phyloP scores from a whole-genome alignment of 2,329 filamentous ascomycete genomes.

The Pseudocercospora fijiensis region DNA sequence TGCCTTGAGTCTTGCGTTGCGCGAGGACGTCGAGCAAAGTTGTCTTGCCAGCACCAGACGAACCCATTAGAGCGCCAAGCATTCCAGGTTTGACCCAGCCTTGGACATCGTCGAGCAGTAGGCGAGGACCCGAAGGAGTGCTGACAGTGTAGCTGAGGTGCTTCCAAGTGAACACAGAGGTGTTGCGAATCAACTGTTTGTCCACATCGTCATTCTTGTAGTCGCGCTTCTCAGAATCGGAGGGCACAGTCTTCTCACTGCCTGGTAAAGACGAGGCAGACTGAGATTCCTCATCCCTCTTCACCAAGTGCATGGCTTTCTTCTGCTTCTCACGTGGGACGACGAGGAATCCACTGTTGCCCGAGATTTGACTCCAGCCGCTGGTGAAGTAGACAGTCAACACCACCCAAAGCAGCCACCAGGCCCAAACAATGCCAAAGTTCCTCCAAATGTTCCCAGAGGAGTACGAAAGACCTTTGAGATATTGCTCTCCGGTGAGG shows the following conservation, averaged over 20 bases:
- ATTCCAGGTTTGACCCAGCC: conserved; percentile 76
- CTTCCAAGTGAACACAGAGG: conserved; percentile 78
- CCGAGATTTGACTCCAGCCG: conserved; percentile 53
- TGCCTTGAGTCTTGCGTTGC: conserved; percentile 48
- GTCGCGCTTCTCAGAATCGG: conserved; percentile 10
- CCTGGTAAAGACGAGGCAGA: neutral
- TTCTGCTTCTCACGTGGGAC: conserved; percentile 62
- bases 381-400: conserved; percentile 60
- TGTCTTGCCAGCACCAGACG: conserved; percentile 59
- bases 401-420: conserved; percentile 60
- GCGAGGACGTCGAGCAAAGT: conserved; percentile 44
- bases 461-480: conserved; percentile 53
- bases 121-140: conserved; percentile 45
- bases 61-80: conserved; percentile 77
- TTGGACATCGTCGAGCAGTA: conserved; percentile 59
- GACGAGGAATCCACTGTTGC: conserved; percentile 46
- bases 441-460: conserved; percentile 53
- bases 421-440: conserved; percentile 66
- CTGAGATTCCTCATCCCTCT: conserved; percentile 24
- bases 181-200: conserved; percentile 57
- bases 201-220: conserved; percentile 20
- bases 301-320: conserved; percentile 30
- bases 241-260: conserved; percentile 16
- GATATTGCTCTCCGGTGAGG: conserved; percentile 63
- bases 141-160: conserved; percentile 75